Evolutionary conservation across 805 yeast genomes (phyloP).

Genomic region (Saccharomycopsis lassenensis): DNA sequence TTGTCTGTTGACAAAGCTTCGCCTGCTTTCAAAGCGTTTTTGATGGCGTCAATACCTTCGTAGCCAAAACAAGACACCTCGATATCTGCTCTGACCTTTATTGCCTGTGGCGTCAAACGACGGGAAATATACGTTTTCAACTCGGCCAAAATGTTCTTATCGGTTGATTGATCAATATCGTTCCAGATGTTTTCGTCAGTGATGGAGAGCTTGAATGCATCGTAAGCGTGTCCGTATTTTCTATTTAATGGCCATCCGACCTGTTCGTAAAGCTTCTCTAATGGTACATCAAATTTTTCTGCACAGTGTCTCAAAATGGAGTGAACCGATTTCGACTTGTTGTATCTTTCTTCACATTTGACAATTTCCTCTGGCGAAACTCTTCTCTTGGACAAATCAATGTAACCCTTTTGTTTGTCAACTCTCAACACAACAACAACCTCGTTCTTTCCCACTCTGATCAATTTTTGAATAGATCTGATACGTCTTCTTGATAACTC

Average conservation of each 20-base stretch:
- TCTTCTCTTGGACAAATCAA: slow-evolving; percentile 94
- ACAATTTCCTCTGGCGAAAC: slow-evolving; percentile 96
- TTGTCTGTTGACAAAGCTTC: slow-evolving; percentile 75
- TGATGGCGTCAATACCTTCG: slow-evolving; percentile 97
- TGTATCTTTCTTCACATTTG: slow-evolving; percentile 95
- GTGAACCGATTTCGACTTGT: slow-evolving; percentile 94
- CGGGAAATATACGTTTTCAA: slow-evolving; percentile 78
- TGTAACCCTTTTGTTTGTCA: slow-evolving; percentile 97
- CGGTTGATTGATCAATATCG: slow-evolving; percentile 63
- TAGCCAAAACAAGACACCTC: slow-evolving; percentile 95
- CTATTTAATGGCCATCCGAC: slow-evolving; percentile 97
- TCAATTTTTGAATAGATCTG: slow-evolving; percentile 91
- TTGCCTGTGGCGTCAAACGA: slow-evolving; percentile 96
- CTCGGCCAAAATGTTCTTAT: slow-evolving; percentile 55
- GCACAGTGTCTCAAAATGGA: slow-evolving; percentile 98
- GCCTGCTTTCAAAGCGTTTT: slow-evolving; percentile 76
- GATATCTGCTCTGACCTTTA: slow-evolving; percentile 95
- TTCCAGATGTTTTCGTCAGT: slow-evolving; percentile 82
- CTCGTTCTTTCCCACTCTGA: slow-evolving; percentile 97
- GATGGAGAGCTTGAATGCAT: slow-evolving; percentile 92
- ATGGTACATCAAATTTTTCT: slow-evolving; percentile 81
- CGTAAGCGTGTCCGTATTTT: slow-evolving; percentile 94
- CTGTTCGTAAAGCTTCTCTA: slow-evolving; percentile 76
- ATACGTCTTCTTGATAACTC: slow-evolving; percentile 98
- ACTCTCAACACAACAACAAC: slow-evolving; percentile 97